phyloP scores from a whole-genome alignment of 2,329 filamentous ascomycete genomes.

The Alternaria gaisen region DNA sequence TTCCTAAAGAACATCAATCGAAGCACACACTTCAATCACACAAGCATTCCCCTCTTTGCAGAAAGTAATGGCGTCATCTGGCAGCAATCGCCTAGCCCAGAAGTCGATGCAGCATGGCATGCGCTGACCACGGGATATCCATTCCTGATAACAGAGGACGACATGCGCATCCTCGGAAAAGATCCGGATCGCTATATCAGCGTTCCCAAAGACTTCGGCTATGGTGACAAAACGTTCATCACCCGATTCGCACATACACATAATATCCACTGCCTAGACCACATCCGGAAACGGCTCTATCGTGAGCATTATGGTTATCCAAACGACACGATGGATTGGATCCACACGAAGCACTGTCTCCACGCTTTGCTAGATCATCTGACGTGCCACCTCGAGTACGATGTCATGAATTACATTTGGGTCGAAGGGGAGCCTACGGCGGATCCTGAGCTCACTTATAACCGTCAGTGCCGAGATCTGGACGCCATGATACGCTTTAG shows the following conservation, averaged over 20 bases:
- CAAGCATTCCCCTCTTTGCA: background rate
- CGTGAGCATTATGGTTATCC: background rate
- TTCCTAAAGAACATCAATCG: background rate
- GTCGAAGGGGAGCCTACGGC: background rate
- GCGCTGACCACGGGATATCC: background rate
- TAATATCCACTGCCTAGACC: background rate
- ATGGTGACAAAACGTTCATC: background rate
- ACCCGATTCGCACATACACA: background rate
- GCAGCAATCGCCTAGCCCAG: background rate
- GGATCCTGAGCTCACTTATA: conserved; percentile 1
- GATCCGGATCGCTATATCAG: background rate
- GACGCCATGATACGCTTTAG: background rate
- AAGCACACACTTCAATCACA: background rate
- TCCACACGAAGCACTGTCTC: background rate
- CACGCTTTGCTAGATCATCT: background rate
- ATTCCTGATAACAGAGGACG: background rate
- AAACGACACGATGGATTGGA: background rate
- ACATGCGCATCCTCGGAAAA: background rate
- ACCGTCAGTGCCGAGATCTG: background rate
- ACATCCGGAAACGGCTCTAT: background rate
- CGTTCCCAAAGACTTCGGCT: background rate
- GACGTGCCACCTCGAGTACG: background rate
- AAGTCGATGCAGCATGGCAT: background rate
- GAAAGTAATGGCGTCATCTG: background rate
- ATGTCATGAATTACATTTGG: background rate